A percentile compares a stretch with the other conserved stretches of the same genome.
phyloP scores from a whole-genome alignment of 306 rosid genomes.

The Lupinus albus region DNA sequence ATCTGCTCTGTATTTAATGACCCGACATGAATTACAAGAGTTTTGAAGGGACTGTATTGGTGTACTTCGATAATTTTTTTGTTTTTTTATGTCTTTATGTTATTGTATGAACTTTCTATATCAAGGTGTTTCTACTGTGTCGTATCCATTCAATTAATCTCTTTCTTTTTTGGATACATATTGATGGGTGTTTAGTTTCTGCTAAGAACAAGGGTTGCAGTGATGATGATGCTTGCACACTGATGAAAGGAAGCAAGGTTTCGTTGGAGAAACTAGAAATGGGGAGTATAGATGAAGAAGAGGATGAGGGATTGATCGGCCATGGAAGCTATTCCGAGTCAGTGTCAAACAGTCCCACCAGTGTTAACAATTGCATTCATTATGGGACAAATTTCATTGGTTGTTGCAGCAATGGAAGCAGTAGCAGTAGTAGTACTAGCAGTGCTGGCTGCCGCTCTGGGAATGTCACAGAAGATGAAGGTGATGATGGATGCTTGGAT shows the following conservation, averaged over 20 bases:
- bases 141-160: conserved; percentile 2
- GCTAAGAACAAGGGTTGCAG: conserved; percentile 64
- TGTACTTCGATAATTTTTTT: too few relatives aligned
- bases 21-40: too few relatives aligned
- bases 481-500: conserved; percentile 86
- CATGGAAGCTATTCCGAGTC: conserved; percentile 69
- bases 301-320: conserved; percentile 52
- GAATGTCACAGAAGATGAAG: conserved; percentile 67
- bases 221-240: conserved; percentile 45
- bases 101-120: too few relatives aligned
- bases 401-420: conserved; percentile 57
- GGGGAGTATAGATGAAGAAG: conserved; percentile 47
- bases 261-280: conserved; percentile 58
- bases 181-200: conserved; percentile 54
- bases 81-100: too few relatives aligned
- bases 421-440: conserved; percentile 58
- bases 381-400: conserved; percentile 80
- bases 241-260: conserved; percentile 41
- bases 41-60: too few relatives aligned
- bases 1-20: too few relatives aligned
- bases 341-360: conserved; percentile 60
- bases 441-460: conserved; percentile 87
- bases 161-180: conserved; percentile 10
- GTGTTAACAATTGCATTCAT: conserved; percentile 44
- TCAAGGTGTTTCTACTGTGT: too few relatives aligned